These are phyloP conservation scores for Melampsora occidentalis DNA, from an alignment of 1,284 basidiomycete species.

Conservation along the genomic window DNA sequence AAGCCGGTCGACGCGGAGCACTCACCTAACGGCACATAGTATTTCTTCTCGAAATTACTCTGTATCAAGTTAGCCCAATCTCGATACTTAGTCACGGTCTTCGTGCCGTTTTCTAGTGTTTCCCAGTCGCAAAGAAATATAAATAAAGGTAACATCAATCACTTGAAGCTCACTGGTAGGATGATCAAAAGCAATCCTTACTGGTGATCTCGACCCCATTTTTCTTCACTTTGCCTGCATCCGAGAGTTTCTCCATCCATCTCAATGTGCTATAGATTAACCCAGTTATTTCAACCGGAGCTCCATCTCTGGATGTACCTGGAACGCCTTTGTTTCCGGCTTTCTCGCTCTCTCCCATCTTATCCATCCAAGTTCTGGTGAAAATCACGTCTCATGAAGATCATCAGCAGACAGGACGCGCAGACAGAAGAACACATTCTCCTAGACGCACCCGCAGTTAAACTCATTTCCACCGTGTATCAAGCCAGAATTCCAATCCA, in stretches of 20 bases:
- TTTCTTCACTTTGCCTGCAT: slow-evolving; percentile 75
- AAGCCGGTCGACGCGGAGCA: slow-evolving; percentile 33
- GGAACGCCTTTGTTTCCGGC: slow-evolving; percentile 92
- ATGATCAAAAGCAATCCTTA: slow-evolving; percentile 57
- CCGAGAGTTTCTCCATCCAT: slow-evolving; percentile 74
- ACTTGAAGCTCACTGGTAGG: slow-evolving; percentile 8
- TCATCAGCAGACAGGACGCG: not conserved
- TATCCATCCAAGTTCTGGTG: slow-evolving; percentile 96
- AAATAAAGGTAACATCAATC: not conserved
- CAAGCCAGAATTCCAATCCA: slow-evolving; percentile 91
- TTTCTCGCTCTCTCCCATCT: slow-evolving; percentile 86
- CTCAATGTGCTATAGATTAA: slow-evolving; percentile 85
- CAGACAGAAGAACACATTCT: not conserved
- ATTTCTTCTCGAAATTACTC: slow-evolving; percentile 79
- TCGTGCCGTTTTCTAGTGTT: slow-evolving; percentile 57
- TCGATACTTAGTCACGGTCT: slow-evolving; percentile 75
- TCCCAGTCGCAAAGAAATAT: slow-evolving; percentile 60
- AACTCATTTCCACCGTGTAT: slow-evolving; percentile 80
- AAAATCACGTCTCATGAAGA: slow-evolving; percentile 50
- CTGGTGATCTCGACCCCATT: slow-evolving; percentile 77
- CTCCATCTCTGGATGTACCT: slow-evolving; percentile 90
- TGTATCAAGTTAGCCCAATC: slow-evolving; percentile 86
- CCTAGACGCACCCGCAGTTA: slow-evolving; percentile 50
- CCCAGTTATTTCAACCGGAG: slow-evolving; percentile 92
- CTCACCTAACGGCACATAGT: slow-evolving; percentile 79